Evolutionary conservation across 2,329 filamentous ascomycete genomes (phyloP), one percentile per base, ranked within the genome.

Genomic region (Dothiorella sarmentorum): DNA sequence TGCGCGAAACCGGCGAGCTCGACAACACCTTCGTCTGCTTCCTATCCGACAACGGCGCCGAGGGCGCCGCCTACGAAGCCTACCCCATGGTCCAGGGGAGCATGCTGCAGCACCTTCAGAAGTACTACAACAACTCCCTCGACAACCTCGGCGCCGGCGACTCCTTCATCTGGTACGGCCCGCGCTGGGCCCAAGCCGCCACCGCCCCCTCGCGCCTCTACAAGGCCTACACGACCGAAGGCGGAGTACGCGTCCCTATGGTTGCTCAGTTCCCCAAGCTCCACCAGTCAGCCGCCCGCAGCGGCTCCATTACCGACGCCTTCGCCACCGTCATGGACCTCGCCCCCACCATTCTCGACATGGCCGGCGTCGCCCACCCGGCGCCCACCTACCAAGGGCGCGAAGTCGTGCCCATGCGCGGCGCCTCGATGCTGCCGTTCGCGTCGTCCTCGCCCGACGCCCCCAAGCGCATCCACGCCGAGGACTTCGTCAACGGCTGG

Each of bases 11-110:
- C 2, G 81, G 78, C 58, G 83, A 87, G 66, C 74, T 83, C 0
- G 84, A 87, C 62, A 85, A 86, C 67, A 87, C 84, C 2, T 82
- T 86, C 61, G 76, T 87, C 52, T 78, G 80, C 65, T 86, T 87
- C 75, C 80, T 86, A 73, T 82, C 78, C 1, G 83, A 86, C 69
- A 86, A 86, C 61, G 83, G 83, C 2, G 83, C 83, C 10, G 83
- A 85, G 63, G 83, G 83, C 10, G 81, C 80, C 15, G 77, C 77
- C 1, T 82, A 83, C 62, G 82, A 86, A 64, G 81, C 83, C 4
- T 79, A 81, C 56, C 83, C 83, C 0, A 80, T 85, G 56, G 77
- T 85, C 4, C 74, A 80, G 56, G 78, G 79, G 45, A 76, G 75
- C 22, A 80, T 83, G 62, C 78, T 83, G 64, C 75, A 79, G 3